Conservation (phyloP, 2,329 filamentous ascomycete species). For the Orbilia brochopaga region DNA sequence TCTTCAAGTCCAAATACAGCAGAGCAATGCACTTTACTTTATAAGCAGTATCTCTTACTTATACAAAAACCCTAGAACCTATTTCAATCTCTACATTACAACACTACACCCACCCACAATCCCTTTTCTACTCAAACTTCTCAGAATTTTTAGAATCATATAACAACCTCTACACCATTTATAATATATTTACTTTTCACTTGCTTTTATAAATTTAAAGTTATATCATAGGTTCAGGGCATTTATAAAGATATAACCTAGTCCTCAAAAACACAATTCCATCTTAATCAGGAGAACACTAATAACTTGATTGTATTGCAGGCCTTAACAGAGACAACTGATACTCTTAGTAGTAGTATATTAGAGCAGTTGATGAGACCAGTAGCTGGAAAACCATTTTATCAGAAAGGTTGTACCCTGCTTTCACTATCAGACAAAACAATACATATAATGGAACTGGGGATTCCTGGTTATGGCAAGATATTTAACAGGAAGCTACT, state of each 20-base stretch:
- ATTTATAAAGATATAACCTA: constrained; percentile 6
- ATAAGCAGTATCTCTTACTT: background rate
- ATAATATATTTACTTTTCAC: constrained; percentile 9
- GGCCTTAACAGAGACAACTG: background rate
- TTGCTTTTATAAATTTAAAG: constrained; percentile 9
- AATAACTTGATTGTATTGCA: constrained; percentile 8
- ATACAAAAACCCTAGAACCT: background rate
- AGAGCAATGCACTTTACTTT: constrained; percentile 7
- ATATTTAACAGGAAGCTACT: background rate
- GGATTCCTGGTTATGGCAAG: background rate
- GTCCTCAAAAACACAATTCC: background rate
- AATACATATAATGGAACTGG: constrained; percentile 14
- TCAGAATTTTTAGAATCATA: constrained; percentile 1
- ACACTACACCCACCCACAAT: background rate
- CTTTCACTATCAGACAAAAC: constrained; percentile 1
- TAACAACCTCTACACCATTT: background rate
- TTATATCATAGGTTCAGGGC: constrained; percentile 13
- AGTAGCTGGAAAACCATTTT: background rate
- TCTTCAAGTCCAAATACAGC: constrained; percentile 1
- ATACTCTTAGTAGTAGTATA: constrained; percentile 1
- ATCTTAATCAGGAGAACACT: background rate
- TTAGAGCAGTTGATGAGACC: background rate
- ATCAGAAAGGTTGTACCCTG: constrained; percentile 4
- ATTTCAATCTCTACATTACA: constrained; percentile 1
- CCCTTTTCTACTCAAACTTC: background rate